Evolutionary conservation across 2,329 filamentous ascomycete species (phyloP), one percentile per base, ranked within the genome.

Genomic region (Teratosphaeria epicoccoides): DNA sequence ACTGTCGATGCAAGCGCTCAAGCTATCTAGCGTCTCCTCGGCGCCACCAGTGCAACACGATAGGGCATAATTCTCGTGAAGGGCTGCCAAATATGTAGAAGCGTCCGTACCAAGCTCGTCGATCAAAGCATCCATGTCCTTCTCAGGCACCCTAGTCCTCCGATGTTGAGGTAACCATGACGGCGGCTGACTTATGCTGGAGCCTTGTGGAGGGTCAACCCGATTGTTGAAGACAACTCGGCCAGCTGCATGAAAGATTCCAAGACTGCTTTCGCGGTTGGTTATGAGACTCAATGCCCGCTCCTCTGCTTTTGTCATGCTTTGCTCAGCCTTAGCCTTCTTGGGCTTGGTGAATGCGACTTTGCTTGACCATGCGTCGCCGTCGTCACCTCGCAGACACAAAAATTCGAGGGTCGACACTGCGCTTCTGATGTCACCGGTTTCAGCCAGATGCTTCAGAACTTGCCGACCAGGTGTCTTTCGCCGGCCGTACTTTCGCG

Each of bases 181-280:
- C 20, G 74, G 73, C 12, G 75, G 74, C 48, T 75, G 73, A 37
- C 68, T 54, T 2, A 70, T 59, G 12, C 50, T 53, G 11, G 54
- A 54, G 44, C 64, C 61, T 44, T 67, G 59, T 11, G 75, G 69
- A 3, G 68, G 66, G 24, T 84, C 81, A 22, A 85, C 78, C 45
- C 93, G 80, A 67, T 96, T 98, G 72, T 98, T 98, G 72, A 97
- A 95, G 0, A 97, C 84, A 2, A 98, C 87, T 66, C 93, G 96
- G 3, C 91, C 93, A 11, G 97, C 87, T 0, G 93, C 89, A 67
- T 98, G 93, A 64, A 98, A 98, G 48, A 98, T 88, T 1, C 91
- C 93, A 2, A 98, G 74, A 56, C 85, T 95, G 14, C 87, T 84
- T 70, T 97, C 93, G 51, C 93, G 81, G 63, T 90, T 88, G 0